Conservation (phyloP, 208 protist genomes). For the Hexamita inflata region DNA sequence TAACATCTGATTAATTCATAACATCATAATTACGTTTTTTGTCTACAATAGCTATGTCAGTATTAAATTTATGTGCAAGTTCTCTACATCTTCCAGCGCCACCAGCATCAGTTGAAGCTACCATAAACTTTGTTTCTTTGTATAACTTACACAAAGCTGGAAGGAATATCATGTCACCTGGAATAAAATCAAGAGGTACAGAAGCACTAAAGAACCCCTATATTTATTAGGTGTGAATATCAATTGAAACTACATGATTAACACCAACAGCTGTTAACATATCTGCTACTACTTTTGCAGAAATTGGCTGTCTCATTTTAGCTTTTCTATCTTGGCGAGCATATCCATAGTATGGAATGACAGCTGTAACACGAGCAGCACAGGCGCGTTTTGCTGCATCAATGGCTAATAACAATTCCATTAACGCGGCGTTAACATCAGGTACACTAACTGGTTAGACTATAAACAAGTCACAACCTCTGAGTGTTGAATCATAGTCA, state of each 20-base stretch:
- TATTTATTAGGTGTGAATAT: constrained; percentile 76
- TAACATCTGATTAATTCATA: constrained; percentile 59
- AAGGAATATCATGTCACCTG: constrained; percentile 35
- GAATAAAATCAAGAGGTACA: constrained; percentile 44
- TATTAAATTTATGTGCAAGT: constrained; percentile 64
- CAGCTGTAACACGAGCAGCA: constrained; percentile 47
- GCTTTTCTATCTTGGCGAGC: constrained; percentile 73
- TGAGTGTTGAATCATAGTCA: constrained; percentile 70
- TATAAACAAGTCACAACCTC: constrained; percentile 79
- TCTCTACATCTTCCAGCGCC: constrained; percentile 69
- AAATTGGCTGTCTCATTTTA: constrained; percentile 69
- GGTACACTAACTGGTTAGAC: constrained; percentile 77
- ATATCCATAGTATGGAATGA: constrained; percentile 76
- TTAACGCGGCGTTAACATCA: constrained; percentile 77
- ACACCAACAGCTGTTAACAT: constrained; percentile 67
- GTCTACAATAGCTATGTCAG: constrained; percentile 75
- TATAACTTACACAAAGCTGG: background rate
- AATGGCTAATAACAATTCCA: constrained; percentile 62
- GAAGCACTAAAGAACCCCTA: constrained; percentile 69
- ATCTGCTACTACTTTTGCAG: constrained; percentile 67
- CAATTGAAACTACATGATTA: constrained; percentile 66
- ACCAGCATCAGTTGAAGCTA: constrained; percentile 80
- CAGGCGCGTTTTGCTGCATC: constrained; percentile 44
- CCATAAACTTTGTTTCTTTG: constrained; percentile 56
- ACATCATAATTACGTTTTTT: constrained; percentile 65